These are phyloP conservation scores for Dendrostoma leiphaemia DNA, from an alignment of 2,329 filamentous ascomycete species.

Conservation along the genomic window DNA sequence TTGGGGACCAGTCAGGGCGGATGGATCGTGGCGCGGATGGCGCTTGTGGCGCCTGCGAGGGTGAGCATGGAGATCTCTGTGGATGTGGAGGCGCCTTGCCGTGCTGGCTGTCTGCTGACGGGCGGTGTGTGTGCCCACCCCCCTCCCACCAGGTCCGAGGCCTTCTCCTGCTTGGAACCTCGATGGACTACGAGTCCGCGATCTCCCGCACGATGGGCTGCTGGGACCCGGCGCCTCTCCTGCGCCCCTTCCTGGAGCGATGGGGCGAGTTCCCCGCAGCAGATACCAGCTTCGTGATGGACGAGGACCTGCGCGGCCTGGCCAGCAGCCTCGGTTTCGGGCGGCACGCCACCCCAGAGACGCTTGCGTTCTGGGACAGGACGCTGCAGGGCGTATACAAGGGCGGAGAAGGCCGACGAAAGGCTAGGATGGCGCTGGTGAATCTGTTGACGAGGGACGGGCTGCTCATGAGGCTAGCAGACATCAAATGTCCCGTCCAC, in stretches of 20 bases:
- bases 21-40: conserved; percentile 50
- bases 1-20: conserved; percentile 53
- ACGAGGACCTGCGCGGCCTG: conserved; percentile 44
- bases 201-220: conserved; percentile 43
- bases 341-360: conserved; percentile 33
- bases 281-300: conserved; percentile 47
- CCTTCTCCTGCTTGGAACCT: conserved; percentile 47
- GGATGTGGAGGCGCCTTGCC: too few species aligned
- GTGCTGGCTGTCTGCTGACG: too few species aligned
- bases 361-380: conserved; percentile 42
- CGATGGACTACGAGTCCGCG: conserved; percentile 51
- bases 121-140: too few species aligned
- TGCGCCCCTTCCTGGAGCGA: conserved; percentile 39
- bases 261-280: too few species aligned
- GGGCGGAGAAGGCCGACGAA: conserved; percentile 48
- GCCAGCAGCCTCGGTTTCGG: conserved; percentile 46
- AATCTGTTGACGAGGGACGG: conserved; percentile 47
- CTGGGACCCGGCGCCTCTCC: conserved; percentile 45
- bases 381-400: conserved; percentile 45
- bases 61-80: conserved; percentile 25
- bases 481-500: conserved; percentile 49
- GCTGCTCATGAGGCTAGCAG: conserved; percentile 41
- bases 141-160: conserved; percentile 39
- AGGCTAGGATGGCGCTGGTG: conserved; percentile 43
- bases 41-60: conserved; percentile 46